Base-by-base conservation (phyloP, 768 basidiomycete species). In the Asterophora lycoperdoides region DNA sequence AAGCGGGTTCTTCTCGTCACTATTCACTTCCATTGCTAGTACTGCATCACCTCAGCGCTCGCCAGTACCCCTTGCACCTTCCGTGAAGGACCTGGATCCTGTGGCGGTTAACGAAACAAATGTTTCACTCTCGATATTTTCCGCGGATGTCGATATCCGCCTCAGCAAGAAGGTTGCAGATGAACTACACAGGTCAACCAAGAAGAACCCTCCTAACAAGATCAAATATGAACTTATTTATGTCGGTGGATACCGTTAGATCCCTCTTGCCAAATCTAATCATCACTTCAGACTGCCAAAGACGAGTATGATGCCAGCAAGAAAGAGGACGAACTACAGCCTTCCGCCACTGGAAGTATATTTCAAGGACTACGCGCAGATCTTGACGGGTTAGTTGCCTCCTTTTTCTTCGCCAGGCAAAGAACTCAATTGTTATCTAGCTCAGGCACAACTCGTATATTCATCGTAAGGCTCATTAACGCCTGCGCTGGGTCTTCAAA, bases 361-460 rank as follows among this genome's bases (percentile, higher is more conserved):
- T 95, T 94, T 57, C 83, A 89, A 58, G 91, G 91, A 1, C 69
- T 97, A 8, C 78, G 89, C 36, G 91, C 92, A 5, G 89, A 94
- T 64, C 68, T 94, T 36, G 87, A 90, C 37, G 88, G 88, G 86
- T 86, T 60, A 30, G 79, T 58, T 8, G 18, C 41, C 32, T 8
- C 8, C 18, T 17, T 39, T 13, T 1, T 38, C 1, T 18, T 34
- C 38, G 20, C 23, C 23, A 23, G 23, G 23, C 3, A 23, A 23
- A 3, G 23, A 23, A 23, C 23, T 23, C 23, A 23, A 23, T 23
- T 6, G 13, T 36, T 5, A 34, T 47, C 49, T 46, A 88, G 88
- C 23, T 67, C 72, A 17, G 89, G 88, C 33, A 69, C 79, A 32
- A 77, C 89, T 2, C 81, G 83, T 19, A 75, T 94, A n/a, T 96